Evolutionary conservation across 176 grass and related monocot species (phyloP), one percentile per base, ranked within the genome.

Genomic region (Avena insularis): DNA sequence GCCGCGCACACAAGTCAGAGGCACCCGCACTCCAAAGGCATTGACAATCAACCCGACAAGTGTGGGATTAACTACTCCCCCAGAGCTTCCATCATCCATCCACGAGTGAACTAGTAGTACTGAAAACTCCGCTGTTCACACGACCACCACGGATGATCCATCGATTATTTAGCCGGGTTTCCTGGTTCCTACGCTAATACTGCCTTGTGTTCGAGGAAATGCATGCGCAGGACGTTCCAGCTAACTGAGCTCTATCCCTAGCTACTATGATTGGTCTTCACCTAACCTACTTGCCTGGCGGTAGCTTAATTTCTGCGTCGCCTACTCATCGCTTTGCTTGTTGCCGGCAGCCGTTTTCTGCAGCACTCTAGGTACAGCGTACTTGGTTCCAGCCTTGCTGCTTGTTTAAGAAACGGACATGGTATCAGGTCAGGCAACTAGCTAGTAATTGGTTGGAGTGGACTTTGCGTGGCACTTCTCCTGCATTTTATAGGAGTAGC

Each of bases 11-110:
- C 58, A 55, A 58, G 67, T 90, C 87, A 87, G 51, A 84, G 75
- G 40, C 80, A 77, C 9, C 80, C 80, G 46, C 75, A 92, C 84
- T 86, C 91, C 84, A 81, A 90, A 87, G 87, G 80, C 87, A 92
- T 87, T 90, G 87, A 92, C 87, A 86, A 84, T 79, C 7, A 4
- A 13, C 5, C 21, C 35, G 47, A 59, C 5, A 56, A 65, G 57
- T 9, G 65, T 10, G 7, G 76, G 23, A 46, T 33, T 54, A 45
- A 74, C 20, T 62, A 74, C 2, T 38, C 9, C 33, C 21, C 68
- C 50, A 7, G 1, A 33, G 45, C 46, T 54, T 68, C 59, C 82
- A 80, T 12, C 23, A 13, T 43, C 27, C 51, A 54, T 43, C 27
- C 51, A 54, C 51, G 51, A 16, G 13, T 16, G 63, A 65, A 16